Evolutionary conservation across 768 basidiomycete genomes (phyloP).

Genomic region (Nidularia pulvinata): DNA sequence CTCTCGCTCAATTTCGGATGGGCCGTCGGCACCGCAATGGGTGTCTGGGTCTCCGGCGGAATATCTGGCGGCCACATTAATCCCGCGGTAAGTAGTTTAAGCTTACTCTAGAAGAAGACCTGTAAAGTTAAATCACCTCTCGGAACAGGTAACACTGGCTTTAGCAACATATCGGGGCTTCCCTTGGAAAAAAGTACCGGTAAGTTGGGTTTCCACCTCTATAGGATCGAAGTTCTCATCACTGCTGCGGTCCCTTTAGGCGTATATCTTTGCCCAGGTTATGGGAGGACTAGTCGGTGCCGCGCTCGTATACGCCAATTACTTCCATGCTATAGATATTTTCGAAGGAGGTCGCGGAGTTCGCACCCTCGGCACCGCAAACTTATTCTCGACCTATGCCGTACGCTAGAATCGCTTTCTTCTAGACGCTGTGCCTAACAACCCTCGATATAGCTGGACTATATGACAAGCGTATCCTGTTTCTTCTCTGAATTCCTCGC

Average conservation of each 20-base stretch:
- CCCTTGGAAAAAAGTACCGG: slow-evolving; percentile 81
- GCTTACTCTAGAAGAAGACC: not conserved
- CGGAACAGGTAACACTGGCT: slow-evolving; percentile 61
- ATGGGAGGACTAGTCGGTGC: slow-evolving; percentile 62
- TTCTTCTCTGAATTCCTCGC: slow-evolving; percentile 57
- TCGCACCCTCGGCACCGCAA: slow-evolving; percentile 55
- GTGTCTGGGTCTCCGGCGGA: slow-evolving; percentile 66
- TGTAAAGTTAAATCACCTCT: not conserved
- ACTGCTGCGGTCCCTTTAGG: slow-evolving; percentile 7
- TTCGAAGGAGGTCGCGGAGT: slow-evolving; percentile 55
- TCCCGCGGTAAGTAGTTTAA: slow-evolving; percentile 48
- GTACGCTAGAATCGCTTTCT: slow-evolving; percentile 28
- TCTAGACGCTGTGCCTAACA: not conserved
- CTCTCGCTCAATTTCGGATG: slow-evolving; percentile 54
- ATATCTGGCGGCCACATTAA: slow-evolving; percentile 80
- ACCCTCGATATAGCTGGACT: slow-evolving; percentile 19
- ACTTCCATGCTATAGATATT: slow-evolving; percentile 66
- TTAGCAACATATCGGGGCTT: slow-evolving; percentile 71
- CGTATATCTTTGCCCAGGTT: slow-evolving; percentile 61
- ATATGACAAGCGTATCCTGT: slow-evolving; percentile 35
- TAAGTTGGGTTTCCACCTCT: slow-evolving; percentile 8
- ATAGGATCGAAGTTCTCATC: not conserved
- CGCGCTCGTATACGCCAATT: slow-evolving; percentile 63
- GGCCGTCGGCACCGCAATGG: slow-evolving; percentile 61
- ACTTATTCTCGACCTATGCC: slow-evolving; percentile 60